Evolutionary conservation across 1,284 basidiomycete genomes (phyloP), one percentile per base, ranked within the genome.

Genomic region (Ustilago hordei): DNA sequence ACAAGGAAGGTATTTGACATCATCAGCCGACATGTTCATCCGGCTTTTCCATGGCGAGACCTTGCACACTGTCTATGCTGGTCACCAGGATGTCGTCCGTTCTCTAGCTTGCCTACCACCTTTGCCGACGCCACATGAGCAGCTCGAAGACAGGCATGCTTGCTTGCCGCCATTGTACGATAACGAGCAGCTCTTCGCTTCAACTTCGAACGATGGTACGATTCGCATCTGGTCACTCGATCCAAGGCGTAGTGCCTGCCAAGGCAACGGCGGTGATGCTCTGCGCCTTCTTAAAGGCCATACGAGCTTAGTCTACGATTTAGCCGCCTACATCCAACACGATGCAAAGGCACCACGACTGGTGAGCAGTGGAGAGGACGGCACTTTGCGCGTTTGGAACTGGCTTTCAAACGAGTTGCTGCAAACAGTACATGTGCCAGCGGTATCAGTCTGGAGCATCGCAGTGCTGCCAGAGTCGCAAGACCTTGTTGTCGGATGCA

Each of bases 41-140:
- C 73, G 79, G 1, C 67, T 79, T 35, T 81, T 77, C 34, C 55
- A 75, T 17, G 77, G 74, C 23, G 75, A 81, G 3, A 64, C 75
- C 55, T 56, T 77, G 17, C 39, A 61, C 19, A 50, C 64, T 3
- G 73, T 77, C 15, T 81, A 71, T 36, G 68, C 64, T 7, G 78
- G 80, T 7, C 78, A 80, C n/a, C 67, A 38, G 28, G 80, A 81
- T 34, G 80, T 81, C 17, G 75, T 80, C 5, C 65, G 80, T 12
- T 58, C 63, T 12, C 36, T 80, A 8, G 45, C 39, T 13, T 35
- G 80, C 0, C 58, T 80, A 0, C 70, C 68, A 0, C 7, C 43
- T 1, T 34, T 69, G 8, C 47, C 60, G 6, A 3, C 31, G 3
- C 28, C 57, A 2, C 2, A 19, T n/a, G 9, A 56, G 23, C 28